phyloP scores from a whole-genome alignment of 23 red algal species.

The Cyanidium caldarium region DNA sequence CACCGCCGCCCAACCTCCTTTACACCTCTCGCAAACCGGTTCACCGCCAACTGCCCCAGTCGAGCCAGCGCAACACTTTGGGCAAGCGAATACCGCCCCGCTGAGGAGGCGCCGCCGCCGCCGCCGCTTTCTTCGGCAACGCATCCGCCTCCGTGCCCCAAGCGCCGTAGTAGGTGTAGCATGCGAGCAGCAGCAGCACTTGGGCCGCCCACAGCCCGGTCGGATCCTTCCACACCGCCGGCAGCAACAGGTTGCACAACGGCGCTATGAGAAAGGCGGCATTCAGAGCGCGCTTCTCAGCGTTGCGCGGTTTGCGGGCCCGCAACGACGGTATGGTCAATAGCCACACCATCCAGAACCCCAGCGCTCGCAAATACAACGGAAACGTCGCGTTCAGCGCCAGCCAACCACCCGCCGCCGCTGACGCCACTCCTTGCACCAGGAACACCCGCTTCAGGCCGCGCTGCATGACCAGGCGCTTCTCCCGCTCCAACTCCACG shows the following conservation, averaged over 20 bases:
- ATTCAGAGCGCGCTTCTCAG: constrained; percentile 88
- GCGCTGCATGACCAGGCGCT: constrained; percentile 56
- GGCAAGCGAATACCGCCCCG: background rate
- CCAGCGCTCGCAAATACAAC: constrained; percentile 43
- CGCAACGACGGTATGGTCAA: constrained; percentile 94
- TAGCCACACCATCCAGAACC: constrained; percentile 91
- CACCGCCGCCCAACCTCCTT: background rate
- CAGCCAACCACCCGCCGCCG: constrained; percentile 32
- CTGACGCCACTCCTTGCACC: constrained; percentile 30
- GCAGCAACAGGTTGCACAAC: constrained; percentile 50
- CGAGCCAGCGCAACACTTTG: constrained; percentile 30
- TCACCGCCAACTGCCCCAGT: constrained; percentile 45
- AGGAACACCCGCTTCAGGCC: constrained; percentile 65
- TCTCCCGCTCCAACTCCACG: constrained; percentile 26
- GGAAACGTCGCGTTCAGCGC: constrained; percentile 26
- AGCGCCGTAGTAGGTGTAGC: constrained; percentile 34
- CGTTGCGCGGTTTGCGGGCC: constrained; percentile 52
- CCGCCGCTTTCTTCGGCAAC: background rate
- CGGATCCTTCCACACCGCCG: constrained; percentile 33
- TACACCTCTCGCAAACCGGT: background rate
- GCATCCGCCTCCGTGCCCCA: background rate
- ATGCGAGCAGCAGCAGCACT: constrained; percentile 27
- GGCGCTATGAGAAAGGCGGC: constrained; percentile 48
- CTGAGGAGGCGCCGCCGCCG: background rate
- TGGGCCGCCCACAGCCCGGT: constrained; percentile 44